Base-by-base conservation (phyloP, 345 rosid genomes). In the Lumnitzera littorea region DNA sequence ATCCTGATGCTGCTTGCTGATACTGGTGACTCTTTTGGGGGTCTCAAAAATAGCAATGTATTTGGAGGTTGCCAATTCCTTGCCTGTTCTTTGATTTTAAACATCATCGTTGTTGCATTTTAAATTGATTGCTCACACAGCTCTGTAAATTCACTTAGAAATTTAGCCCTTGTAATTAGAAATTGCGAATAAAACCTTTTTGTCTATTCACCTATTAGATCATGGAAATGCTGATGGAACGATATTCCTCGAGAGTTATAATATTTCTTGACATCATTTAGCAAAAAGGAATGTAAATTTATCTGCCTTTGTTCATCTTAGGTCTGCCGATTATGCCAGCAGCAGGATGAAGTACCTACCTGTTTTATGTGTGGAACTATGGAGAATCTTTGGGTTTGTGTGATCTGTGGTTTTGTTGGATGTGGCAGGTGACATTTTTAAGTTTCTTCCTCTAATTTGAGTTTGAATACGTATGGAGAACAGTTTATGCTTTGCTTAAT, bases 321-420 rank as follows among this genome's bases (percentile, higher is more conserved):
- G 97, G 95, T 90, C 62, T 86, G 97, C 66, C 86, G 79, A 47
- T 76, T 90, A 65, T 90, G 92, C 76, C 99, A 94, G 71, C 95
- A 90, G 78, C 83, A 78, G 73, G 95, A 86, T 74, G 91, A 88
- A 72, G 81, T 74, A 53, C 84, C 82, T 27, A 67, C 80, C 67
- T 94, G 99, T 80, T 84, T 87, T 68, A 72, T 79, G 51, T 90
- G 99, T 69, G 89, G 85, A 50, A 88, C 91, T 46, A 70, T 69
- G 31, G 96, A 90, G 62, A 79, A 90, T 64, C 83, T 94, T 57
- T 90, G 97, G 99, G 80, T 86, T 54, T 94, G 97, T 60, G 71
- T 94, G 72, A 90, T 88, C 57, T 86, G 99, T 72, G 95, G 97
- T 62, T 90, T 94, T 78, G 74, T 88, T 31, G 96, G 97, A 46